Evolutionary conservation across 129 eudicot genomes (phyloP).

Genomic region (Calendula officinalis): DNA sequence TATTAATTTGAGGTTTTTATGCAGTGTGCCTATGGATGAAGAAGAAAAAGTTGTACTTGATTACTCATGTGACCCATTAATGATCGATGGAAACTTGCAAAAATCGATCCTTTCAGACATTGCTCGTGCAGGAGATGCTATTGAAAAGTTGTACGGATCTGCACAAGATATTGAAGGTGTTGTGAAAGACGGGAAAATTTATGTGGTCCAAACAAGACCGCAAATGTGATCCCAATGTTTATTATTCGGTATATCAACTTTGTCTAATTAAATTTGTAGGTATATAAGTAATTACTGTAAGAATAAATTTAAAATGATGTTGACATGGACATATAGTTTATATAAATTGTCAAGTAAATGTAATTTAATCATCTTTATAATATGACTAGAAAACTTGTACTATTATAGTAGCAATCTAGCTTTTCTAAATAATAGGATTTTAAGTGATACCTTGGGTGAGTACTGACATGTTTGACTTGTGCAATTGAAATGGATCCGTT

Average conservation of each 20-base stretch:
- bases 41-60: constrained; percentile 86
- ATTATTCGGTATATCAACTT: neutral
- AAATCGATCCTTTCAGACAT: constrained; percentile 62
- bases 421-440: no score
- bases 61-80: constrained; percentile 70
- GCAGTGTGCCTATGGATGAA: constrained; percentile 97
- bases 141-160: constrained; percentile 89
- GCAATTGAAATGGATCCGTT: no score
- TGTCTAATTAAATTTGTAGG: constrained; percentile 6
- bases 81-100: constrained; percentile 57
- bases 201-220: constrained; percentile 95
- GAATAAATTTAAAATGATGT: constrained; percentile 26
- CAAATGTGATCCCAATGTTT: constrained; percentile 55
- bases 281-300: constrained; percentile 7
- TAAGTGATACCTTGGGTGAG: no score
- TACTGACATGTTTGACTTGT: no score
- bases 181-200: constrained; percentile 80
- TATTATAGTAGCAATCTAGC: no score
- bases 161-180: constrained; percentile 97
- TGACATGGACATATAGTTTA: constrained; percentile 14
- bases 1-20: neutral
- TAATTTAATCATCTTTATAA: constrained; percentile 15
- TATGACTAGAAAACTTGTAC: neutral
- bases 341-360: neutral
- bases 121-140: constrained; percentile 76